Conservation (phyloP, 1,284 basidiomycete species). For the Marasmius fiardii region DNA sequence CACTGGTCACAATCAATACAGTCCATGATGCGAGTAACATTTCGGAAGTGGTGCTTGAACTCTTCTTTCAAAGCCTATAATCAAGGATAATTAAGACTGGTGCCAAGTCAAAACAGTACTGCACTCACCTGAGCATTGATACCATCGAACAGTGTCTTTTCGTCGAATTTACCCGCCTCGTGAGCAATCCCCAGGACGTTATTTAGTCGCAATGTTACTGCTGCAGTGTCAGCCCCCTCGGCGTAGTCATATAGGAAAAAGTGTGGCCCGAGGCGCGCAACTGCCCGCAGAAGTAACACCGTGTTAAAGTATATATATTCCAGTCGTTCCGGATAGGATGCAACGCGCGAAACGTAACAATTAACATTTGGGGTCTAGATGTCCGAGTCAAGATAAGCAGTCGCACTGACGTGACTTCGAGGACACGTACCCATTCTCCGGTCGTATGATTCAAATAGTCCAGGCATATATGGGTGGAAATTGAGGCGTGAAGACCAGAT, state of each 20-base stretch:
- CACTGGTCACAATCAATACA: slow-evolving; percentile 99
- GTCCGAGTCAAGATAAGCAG: not conserved
- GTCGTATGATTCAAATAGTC: slow-evolving; percentile 90
- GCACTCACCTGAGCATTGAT: slow-evolving; percentile 72
- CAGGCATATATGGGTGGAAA: slow-evolving; percentile 94
- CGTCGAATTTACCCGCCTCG: slow-evolving; percentile 78
- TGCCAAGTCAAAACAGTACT: not conserved
- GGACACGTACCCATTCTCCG: slow-evolving; percentile 74
- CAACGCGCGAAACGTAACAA: slow-evolving; percentile 90
- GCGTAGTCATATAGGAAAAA: slow-evolving; percentile 76
- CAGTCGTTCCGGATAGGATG: slow-evolving; percentile 92
- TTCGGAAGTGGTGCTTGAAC: slow-evolving; percentile 95
- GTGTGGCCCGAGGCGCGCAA: slow-evolving; percentile 86
- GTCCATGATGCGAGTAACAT: slow-evolving; percentile 97
- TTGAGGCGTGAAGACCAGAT: slow-evolving; percentile 94
- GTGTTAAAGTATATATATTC: slow-evolving; percentile 98
- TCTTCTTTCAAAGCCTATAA: slow-evolving; percentile 83
- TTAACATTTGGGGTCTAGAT: slow-evolving; percentile 78
- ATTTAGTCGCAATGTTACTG: slow-evolving; percentile 48
- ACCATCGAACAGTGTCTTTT: slow-evolving; percentile 83
- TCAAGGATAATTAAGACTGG: not conserved
- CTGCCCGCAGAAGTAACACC: slow-evolving; percentile 87
- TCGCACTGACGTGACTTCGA: not conserved
- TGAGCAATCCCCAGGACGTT: slow-evolving; percentile 68
- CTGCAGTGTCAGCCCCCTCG: slow-evolving; percentile 64